Conservation (phyloP, 2,329 filamentous ascomycete species). For the Chrysoporthe cubensis region DNA sequence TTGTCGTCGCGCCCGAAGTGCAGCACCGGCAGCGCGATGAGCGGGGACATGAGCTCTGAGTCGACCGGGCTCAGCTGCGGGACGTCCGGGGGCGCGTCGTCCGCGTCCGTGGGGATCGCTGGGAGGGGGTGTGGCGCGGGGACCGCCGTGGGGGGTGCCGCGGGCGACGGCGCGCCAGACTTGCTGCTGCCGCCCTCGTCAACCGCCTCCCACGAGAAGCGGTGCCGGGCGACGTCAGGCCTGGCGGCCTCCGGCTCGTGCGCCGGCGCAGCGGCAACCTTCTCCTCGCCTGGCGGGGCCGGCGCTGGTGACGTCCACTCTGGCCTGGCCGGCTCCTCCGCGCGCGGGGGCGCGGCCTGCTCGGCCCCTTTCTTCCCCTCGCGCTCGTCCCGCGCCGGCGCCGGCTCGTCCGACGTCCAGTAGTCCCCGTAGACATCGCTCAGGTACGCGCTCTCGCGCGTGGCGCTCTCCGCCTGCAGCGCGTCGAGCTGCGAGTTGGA, state of each 20-base stretch:
- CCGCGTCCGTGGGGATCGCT: slow-evolving; percentile 3
- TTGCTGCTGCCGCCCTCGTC: slow-evolving; percentile 17
- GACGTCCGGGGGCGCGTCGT: not conserved
- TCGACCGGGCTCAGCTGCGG: slow-evolving; percentile 19
- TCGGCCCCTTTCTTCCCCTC: not conserved
- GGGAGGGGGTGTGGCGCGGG: slow-evolving; percentile 2
- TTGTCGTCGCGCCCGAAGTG: slow-evolving; percentile 17
- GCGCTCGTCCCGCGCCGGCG: slow-evolving; percentile 10
- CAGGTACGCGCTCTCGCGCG: slow-evolving; percentile 64
- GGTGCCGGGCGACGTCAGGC: slow-evolving; percentile 30
- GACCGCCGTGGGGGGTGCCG: not conserved
- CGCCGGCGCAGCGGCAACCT: no score
- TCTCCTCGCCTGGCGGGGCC: not conserved
- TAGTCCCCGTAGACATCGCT: slow-evolving; percentile 71
- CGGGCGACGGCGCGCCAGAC: slow-evolving; percentile 4
- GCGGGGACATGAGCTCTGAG: slow-evolving; percentile 20
- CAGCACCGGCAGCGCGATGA: slow-evolving; percentile 19
- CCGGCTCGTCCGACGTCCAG: slow-evolving; percentile 55
- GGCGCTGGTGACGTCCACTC: no score
- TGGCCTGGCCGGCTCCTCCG: no score
- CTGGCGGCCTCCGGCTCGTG: slow-evolving; percentile 16
- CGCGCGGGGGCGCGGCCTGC: not conserved
- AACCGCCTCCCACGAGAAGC: slow-evolving; percentile 50
- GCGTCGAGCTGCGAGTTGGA: slow-evolving; percentile 20
- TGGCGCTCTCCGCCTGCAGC: slow-evolving; percentile 22